A percentile compares a stretch with the other conserved stretches of the same genome.
phyloP scores from a whole-genome alignment of 2,329 filamentous ascomycete species.

The Apiospora marii region DNA sequence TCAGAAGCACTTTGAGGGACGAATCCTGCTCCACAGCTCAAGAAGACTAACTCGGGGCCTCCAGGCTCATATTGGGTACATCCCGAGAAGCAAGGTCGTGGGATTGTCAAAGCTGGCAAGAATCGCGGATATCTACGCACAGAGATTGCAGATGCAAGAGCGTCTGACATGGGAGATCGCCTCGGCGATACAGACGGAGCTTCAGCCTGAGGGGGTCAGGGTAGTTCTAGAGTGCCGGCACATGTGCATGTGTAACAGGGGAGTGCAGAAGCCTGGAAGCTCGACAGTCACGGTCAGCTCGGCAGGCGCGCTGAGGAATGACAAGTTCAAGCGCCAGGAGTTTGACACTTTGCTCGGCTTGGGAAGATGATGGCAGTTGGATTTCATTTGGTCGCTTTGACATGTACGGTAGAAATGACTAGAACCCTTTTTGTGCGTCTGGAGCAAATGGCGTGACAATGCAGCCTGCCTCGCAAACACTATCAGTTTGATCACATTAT shows the following conservation, averaged over 20 bases:
- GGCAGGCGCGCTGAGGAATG: slow-evolving; percentile 86
- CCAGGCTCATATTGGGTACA: slow-evolving; percentile 97
- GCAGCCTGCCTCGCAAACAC: no score
- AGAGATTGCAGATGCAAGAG: slow-evolving; percentile 90
- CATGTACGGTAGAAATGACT: no score
- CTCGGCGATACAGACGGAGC: slow-evolving; percentile 86
- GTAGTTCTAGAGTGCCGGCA: slow-evolving; percentile 95
- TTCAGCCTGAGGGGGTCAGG: slow-evolving; percentile 89
- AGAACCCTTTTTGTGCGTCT: no score
- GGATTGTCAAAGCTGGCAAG: slow-evolving; percentile 91
- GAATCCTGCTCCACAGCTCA: no score
- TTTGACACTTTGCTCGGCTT: slow-evolving; percentile 77
- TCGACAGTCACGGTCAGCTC: slow-evolving; percentile 93
- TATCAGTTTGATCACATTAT: no score
- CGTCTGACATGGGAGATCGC: slow-evolving; percentile 93
- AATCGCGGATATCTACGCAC: slow-evolving; percentile 93
- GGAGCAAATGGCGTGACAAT: no score
- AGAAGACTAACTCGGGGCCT: not conserved
- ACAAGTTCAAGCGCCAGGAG: slow-evolving; percentile 91
- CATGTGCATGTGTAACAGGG: slow-evolving; percentile 96
- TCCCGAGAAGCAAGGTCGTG: slow-evolving; percentile 82
- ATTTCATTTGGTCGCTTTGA: no score
- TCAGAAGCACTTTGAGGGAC: not conserved
- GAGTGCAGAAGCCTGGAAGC: slow-evolving; percentile 84
- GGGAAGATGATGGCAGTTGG: not conserved